Percentiles rank a stretch among this genome's conserved stretches.
These are phyloP conservation scores for Daedaleopsis nitida DNA, from an alignment of 768 basidiomycete genomes.

Conservation along the genomic window DNA sequence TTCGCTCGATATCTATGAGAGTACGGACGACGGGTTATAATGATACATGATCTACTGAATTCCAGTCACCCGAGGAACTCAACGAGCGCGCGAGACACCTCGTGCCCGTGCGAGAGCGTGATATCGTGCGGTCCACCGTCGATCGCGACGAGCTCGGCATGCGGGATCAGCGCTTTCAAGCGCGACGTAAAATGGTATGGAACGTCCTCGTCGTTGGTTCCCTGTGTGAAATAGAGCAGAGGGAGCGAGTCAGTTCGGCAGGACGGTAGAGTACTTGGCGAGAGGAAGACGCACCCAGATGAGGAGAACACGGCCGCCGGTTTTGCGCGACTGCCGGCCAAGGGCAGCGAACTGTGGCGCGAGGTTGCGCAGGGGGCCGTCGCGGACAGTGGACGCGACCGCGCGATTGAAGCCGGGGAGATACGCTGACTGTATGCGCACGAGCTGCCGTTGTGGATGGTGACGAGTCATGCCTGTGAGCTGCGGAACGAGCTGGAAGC, in stretches of 20 bases:
- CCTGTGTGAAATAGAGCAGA: conserved; percentile 45
- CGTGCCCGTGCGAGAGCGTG: conserved; percentile 26
- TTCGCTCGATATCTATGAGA: too few species aligned
- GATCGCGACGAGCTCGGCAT: conserved; percentile 48
- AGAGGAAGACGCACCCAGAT: conserved; percentile 54
- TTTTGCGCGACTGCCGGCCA: conserved; percentile 38
- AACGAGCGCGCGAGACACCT: conserved; percentile 24
- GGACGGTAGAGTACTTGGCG: too few species aligned
- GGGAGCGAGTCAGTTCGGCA: too few species aligned
- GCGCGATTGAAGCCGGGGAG: conserved; percentile 75
- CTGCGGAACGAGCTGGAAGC: too few species aligned
- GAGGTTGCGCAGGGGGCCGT: conserved; percentile 71
- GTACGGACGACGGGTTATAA: too few species aligned
- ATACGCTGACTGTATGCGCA: conserved; percentile 77
- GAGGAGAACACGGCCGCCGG: conserved; percentile 54
- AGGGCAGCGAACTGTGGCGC: conserved; percentile 52
- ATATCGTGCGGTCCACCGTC: conserved; percentile 56
- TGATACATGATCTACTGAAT: too few species aligned
- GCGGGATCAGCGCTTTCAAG: conserved; percentile 47
- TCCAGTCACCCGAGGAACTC: conserved; percentile 22
- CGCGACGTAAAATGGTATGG: conserved; percentile 52
- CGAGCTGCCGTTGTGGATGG: conserved; percentile 47
- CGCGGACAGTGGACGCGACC: conserved; percentile 70
- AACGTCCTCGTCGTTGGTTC: conserved; percentile 61
- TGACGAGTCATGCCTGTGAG: too few species aligned